Evolutionary conservation across 2,329 filamentous ascomycete genomes (phyloP).

Genomic region (Lasiodiplodia sp.): DNA sequence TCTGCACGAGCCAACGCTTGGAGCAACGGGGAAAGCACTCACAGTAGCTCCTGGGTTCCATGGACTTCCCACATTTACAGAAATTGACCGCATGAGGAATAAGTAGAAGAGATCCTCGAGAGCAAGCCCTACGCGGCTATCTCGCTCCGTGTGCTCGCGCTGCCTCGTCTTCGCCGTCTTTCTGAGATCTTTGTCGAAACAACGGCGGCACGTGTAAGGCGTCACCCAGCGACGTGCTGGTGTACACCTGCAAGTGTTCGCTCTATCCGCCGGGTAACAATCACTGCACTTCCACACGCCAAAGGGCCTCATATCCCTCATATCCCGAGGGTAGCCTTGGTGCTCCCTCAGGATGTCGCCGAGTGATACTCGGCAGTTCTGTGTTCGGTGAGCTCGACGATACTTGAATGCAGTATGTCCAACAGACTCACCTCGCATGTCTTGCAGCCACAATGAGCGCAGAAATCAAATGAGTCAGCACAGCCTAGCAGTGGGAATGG

Average conservation of each 20-base stretch:
- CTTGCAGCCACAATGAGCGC: neutral
- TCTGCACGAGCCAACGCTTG: neutral
- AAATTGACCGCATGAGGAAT: neutral
- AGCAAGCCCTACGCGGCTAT: neutral
- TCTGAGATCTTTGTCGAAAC: neutral
- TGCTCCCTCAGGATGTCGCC: neutral
- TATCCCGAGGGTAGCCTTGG: no score
- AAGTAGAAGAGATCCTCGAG: neutral
- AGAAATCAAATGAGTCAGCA: neutral
- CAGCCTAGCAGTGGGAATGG: neutral
- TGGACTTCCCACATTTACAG: neutral
- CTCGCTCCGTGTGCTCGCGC: neutral
- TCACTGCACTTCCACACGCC: neutral
- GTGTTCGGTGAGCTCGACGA: neutral
- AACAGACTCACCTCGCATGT: neutral
- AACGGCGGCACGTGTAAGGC: neutral
- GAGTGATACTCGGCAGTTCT: neutral
- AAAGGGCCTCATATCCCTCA: neutral
- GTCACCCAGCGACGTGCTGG: neutral
- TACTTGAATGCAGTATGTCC: neutral
- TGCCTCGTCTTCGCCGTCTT: neutral
- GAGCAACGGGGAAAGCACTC: neutral
- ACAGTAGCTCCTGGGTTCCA: neutral
- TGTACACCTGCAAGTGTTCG: neutral
- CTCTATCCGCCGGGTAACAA: neutral